Evolutionary conservation across 1,284 basidiomycete genomes (phyloP), one percentile per base, ranked within the genome.

Genomic region (Tylopilus sp.): DNA sequence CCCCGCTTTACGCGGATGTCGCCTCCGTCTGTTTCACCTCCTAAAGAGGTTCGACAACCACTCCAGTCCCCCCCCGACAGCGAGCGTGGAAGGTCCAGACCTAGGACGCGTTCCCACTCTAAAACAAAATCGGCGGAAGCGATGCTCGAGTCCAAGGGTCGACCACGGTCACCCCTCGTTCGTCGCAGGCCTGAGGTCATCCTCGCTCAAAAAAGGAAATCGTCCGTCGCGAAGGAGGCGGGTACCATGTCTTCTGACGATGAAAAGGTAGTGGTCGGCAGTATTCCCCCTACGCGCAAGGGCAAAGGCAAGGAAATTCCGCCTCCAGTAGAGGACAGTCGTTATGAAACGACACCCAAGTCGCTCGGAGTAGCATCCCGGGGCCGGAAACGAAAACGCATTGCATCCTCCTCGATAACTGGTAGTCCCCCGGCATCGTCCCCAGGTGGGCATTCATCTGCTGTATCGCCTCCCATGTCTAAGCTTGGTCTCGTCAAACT

Each of bases 371-470:
- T 24, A 33, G 36, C 4, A 15, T 21, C 53, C n/a, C 52, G 36
- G 12, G 52, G 53, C 33, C 56, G 46, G 29, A 62, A 62, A 36
- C 64, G 61, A 48, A 66, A 62, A 40, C 61, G 61, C 0, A 52
- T 51, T 17, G 14, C 37, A 37, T 61, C 61, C 2, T 57, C 59
- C 33, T 36, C 62, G 10, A 26, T 47, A 18, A 52, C 5, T 7
- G 21, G 26, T 14, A 37, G 28, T 33, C 43, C 44, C 29, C 49
- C 40, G 18, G 18, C 36, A 46, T 51, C 42, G 30, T 52, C 56
- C 17, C 49, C 44, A 63, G 60, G 64, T 63, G 48, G 48, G 57
- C 39, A 34, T 59, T 56, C 39, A 50, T 60, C 44, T 47, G 0
- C 18, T 48, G 31, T 31, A 34, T 48, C 30, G 5, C n/a, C 9